Base-by-base conservation (phyloP, 768 basidiomycete species). In the Wakefieldia striispora region DNA sequence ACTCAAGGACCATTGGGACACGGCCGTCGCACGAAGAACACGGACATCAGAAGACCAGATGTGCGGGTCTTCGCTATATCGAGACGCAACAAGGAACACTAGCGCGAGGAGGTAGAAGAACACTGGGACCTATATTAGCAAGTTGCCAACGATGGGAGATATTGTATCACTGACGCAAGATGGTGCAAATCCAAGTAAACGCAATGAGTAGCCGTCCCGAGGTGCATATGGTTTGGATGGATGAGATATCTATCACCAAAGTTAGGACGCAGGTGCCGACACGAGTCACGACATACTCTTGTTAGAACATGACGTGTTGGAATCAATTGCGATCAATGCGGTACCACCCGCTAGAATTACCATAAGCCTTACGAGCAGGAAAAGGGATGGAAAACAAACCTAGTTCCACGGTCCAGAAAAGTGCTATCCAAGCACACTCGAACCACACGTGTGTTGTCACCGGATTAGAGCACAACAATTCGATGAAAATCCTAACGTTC, bases 391-490 rank as follows among this genome's bases (percentile, higher is more conserved):
- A 24, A 41, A 40, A 64, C 77, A 33, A 60, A 90, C 88, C 75
- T 5, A 89, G 69, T 54, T 84, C 70, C 68, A 88, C 65, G 12
- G 77, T 36, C 62, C 79, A 83, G 56, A 83, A 82, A 6, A 82
- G 16, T 1, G 71, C 69, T 31, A 82, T 68, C 86, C 86, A 89
- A 20, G 66, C 40, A 55, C 77, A 78, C 61, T 90, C 88, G 54
- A 88, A 84, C 83, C 84, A 87, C 14, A 88, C 80, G n/a, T 74
- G 76, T 20, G 77, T 76, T 19, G 81, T 74, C 38, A 84, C 62
- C 7, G 78, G 66, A 62, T 77, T 69, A 51, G 69, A 73, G 17
- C 75, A 73, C 20, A 78, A 58, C 31, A 88, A 64, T 64, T 88
- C 86, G 34, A 80, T 63, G 53, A 84, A 83, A 39, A 78, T 75